Conservation (phyloP, 306 rosid species). For the Acacia crassicarpa region DNA sequence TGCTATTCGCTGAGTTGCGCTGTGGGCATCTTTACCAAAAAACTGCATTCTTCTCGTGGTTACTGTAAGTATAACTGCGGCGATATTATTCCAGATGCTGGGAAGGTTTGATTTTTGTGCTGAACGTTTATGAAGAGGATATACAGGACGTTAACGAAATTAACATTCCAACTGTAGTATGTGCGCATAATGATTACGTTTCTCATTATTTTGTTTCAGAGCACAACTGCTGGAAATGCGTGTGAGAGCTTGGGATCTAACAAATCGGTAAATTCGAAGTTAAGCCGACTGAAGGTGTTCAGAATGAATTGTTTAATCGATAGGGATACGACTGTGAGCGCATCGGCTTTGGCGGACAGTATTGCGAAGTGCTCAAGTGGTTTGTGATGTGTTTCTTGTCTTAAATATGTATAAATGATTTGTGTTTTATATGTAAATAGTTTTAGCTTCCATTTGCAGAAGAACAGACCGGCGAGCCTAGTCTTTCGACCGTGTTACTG, state of each 20-base stretch:
- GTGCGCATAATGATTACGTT: conserved; percentile 4
- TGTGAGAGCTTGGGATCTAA: conserved; percentile 43
- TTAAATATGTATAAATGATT: not conserved
- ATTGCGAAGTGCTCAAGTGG: conserved; percentile 47
- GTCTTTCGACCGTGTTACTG: conserved; percentile 73
- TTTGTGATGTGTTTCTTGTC: conserved; percentile 27
- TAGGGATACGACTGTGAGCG: conserved; percentile 56
- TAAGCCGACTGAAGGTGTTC: conserved; percentile 41
- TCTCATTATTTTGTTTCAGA: conserved; percentile 45
- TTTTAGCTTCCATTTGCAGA: conserved; percentile 42
- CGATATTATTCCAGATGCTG: not conserved
- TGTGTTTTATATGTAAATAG: conserved; percentile 16
- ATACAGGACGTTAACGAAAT: conserved; percentile 9
- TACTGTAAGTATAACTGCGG: not conserved
- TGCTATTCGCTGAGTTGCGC: not conserved
- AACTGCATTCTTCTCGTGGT: not conserved
- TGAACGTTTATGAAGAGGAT: not conserved
- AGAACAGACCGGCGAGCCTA: conserved; percentile 56
- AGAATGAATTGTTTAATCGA: conserved; percentile 53
- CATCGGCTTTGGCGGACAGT: conserved; percentile 47
- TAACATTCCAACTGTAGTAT: not conserved
- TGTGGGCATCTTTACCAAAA: not conserved
- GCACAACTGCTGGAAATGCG: conserved; percentile 31
- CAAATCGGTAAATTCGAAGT: conserved; percentile 28
- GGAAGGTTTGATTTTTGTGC: conserved; percentile 10